Percentiles rank a stretch among this genome's conserved stretches.
These are phyloP conservation scores for Pyracantha coccinea DNA, from an alignment of 331 rosid species.

Conservation along the genomic window DNA sequence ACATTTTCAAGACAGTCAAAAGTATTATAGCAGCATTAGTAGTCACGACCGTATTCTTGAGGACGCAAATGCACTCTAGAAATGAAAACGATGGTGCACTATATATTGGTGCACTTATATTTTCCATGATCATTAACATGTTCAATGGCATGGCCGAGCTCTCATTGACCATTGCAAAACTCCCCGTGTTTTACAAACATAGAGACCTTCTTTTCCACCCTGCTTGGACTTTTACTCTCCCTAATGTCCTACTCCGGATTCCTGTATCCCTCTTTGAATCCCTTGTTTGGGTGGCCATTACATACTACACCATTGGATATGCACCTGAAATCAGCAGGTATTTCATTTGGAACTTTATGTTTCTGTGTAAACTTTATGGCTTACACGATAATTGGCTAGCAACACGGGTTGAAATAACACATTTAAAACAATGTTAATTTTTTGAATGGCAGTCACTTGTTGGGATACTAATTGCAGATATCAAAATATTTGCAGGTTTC, in stretches of 20 bases:
- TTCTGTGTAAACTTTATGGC: not conserved
- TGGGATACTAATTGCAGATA: not conserved
- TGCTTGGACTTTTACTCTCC: constrained; percentile 78
- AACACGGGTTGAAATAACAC: not conserved
- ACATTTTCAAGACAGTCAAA: constrained; percentile 55
- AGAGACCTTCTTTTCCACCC: constrained; percentile 92
- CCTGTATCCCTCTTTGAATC: constrained; percentile 66
- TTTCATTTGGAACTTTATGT: not conserved
- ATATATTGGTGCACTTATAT: constrained; percentile 62
- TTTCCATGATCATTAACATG: constrained; percentile 53
- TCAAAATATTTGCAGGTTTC: constrained; percentile 46
- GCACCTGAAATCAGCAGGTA: constrained; percentile 89
- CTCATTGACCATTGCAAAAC: constrained; percentile 56
- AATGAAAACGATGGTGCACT: constrained; percentile 48
- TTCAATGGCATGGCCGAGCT: constrained; percentile 75
- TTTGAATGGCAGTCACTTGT: not conserved
- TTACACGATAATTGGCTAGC: not conserved
- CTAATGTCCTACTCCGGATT: constrained; percentile 46
- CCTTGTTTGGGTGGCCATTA: constrained; percentile 39
- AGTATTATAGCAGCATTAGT: constrained; percentile 33
- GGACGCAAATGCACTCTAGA: constrained; percentile 51
- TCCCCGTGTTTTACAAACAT: constrained; percentile 87
- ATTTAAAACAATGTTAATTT: not conserved
- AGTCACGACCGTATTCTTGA: constrained; percentile 51
- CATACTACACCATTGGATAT: constrained; percentile 71